Evolutionary conservation across 139 green algal species (phyloP), one percentile per base, ranked within the genome.

Genomic region (Raphidocelis subcapitata): DNA sequence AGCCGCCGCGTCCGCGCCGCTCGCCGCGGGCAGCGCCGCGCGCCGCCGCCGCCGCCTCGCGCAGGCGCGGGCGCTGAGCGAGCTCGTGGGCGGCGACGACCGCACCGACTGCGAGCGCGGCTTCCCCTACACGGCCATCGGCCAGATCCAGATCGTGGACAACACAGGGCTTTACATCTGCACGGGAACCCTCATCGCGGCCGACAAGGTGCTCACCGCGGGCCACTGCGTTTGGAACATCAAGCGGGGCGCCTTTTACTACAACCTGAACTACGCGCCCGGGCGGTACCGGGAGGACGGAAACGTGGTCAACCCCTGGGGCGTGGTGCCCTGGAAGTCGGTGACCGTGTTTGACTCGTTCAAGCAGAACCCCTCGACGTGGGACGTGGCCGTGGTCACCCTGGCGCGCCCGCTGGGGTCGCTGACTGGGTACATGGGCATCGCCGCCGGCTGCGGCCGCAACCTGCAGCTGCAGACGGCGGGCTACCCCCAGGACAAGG

Each of bases 181-280:
- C 72, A 81, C 75, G 23, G 83, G 81, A 21, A 66, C 71, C 16
- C 71, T 88, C 35, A 75, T 88, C 29, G 75, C 67, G 29, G 72
- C 77, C 4, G 72, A 84, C 36, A 73, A 80, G 56, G 82, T 87
- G 41, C 78, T 87, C 51, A 87, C 82, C 1, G 82, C 82, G 15
- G 82, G 61, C 24, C 82, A 87, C 73, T 87, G 82, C 72, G 82
- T 84, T 3, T 87, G 76, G 74, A 83, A 77, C 62, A 73, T 67
- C 32, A 70, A 61, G 28, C 66, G 75, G 49, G 73, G 73, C 55
- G 52, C 67, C 10, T 85, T 85, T 28, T 85, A 82, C 68, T 62
- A 69, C 46, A 52, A 54, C 29, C 76, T 86, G 4, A 77, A 82
- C 76, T 86, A 81, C 26, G 64, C 76, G 2, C 75, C 81, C 3